Base-by-base conservation (phyloP, 2,329 filamentous ascomycete species). In the Phialophora chinensis region DNA sequence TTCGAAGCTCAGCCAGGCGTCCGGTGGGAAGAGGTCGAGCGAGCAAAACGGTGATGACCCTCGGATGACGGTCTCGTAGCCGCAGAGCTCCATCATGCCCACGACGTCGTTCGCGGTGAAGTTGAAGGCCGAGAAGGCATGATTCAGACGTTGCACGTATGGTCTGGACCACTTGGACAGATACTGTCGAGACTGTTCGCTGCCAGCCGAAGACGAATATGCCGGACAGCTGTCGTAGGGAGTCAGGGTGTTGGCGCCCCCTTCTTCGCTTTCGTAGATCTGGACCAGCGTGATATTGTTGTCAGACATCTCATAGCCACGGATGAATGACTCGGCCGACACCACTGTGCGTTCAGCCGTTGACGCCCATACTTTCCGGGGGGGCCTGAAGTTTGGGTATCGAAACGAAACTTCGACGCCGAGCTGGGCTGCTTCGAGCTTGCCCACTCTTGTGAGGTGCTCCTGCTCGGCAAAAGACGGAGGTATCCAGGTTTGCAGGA, bases 1-100 rank as follows among this genome's bases (percentile, higher is more conserved):
- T 75, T 90, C 87, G 77, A 87, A 90, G 2, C 80, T 80, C n/a
- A 90, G 84, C 87, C 87, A 89, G 68, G 89, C 87, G 69, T 87
- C 83, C 0, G 86, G 81, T 0, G 81, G 79, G 73, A 90, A 89
- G 12, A 88, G 79, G 17, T 84, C 80, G 0, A 86, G 79, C 61
- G 85, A 82, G 77, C 87, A 90, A 75, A 89, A 89, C 0, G 83
- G 83, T 0, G 87, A 89, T 54, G 81, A 83, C 1, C 87, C 87
- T 0, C 83, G 83, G 66, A 89, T 88, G 20, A 89, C 87, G 0
- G 84, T 85, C 75, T 90, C 87, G 73, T 90, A 89, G 0, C 87
- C 87, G 72, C 87, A 90, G 3, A 90, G 76, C 76, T 88, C 82
- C 78, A 89, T 87, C 84, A 90, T 87, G 42, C 84, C 88, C 61